phyloP scores from a whole-genome alignment of 2,329 filamentous ascomycete genomes.

The Ceratocystis smalleyi region DNA sequence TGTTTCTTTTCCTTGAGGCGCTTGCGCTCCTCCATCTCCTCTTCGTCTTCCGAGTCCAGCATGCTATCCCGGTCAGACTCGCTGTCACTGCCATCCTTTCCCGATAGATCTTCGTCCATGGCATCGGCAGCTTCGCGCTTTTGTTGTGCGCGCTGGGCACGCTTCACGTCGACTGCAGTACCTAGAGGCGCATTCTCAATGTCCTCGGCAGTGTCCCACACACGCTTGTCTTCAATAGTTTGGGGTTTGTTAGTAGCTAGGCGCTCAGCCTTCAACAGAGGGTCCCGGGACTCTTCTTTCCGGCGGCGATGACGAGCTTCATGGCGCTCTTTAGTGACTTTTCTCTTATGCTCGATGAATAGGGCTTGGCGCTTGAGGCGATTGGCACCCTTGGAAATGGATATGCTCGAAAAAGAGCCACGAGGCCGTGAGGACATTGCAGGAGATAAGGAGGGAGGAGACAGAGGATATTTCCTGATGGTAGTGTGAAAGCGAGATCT shows the following conservation, averaged over 20 bases:
- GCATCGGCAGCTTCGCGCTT: constrained; percentile 36
- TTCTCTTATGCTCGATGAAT: constrained; percentile 66
- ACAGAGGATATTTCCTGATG: neutral
- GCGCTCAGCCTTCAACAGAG: constrained; percentile 55
- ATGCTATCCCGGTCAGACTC: constrained; percentile 61
- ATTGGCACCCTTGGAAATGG: constrained; percentile 42
- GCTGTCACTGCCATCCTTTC: constrained; percentile 29
- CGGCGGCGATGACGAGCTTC: constrained; percentile 64
- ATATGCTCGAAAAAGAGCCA: constrained; percentile 20
- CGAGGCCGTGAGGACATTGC: constrained; percentile 19
- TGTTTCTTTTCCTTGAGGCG: constrained; percentile 28
- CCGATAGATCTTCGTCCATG: constrained; percentile 36
- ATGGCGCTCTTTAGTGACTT: constrained; percentile 55
- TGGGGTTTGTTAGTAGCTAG: constrained; percentile 62
- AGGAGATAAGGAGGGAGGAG: neutral
- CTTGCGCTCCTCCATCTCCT: constrained; percentile 32
- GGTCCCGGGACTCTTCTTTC: constrained; percentile 74
- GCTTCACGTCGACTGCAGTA: constrained; percentile 41
- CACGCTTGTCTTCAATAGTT: constrained; percentile 74
- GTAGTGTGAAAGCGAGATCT: neutral
- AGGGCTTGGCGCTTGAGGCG: constrained; percentile 66
- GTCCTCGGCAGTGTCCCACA: constrained; percentile 67
- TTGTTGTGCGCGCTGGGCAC: constrained; percentile 39
- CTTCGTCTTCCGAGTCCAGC: constrained; percentile 47
- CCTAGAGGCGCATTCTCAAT: constrained; percentile 36